A percentile compares a stretch with the other conserved stretches of the same genome.
Evolutionary conservation across 1,139 yeast species (phyloP).

Genomic region (Zygosaccharomyces sapae): DNA sequence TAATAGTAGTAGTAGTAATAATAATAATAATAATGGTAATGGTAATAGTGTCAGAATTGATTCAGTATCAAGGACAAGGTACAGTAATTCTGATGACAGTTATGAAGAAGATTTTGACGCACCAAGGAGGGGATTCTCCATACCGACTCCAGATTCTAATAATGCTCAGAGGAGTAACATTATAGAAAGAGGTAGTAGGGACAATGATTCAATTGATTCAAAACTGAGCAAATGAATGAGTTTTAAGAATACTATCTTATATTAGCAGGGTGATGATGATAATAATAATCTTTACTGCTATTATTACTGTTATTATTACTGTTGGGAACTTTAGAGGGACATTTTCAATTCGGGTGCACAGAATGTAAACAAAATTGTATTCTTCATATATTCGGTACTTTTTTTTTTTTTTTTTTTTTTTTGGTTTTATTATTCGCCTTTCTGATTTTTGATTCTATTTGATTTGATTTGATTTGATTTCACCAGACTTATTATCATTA

Average conservation of each 20-base stretch:
- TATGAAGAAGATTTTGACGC: slow-evolving; percentile 5
- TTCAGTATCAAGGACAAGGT: slow-evolving; percentile 1
- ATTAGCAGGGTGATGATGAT: background rate
- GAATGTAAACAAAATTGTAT: background rate
- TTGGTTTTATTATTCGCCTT: background rate
- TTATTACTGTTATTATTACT: background rate
- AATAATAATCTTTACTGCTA: background rate
- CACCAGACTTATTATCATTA: background rate
- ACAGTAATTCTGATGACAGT: slow-evolving; percentile 3
- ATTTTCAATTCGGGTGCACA: background rate
- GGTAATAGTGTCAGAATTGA: slow-evolving; percentile 1
- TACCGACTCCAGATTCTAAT: slow-evolving; percentile 21
- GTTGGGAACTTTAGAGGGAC: background rate
- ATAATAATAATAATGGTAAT: background rate
- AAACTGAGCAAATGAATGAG: background rate
- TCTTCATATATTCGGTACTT: background rate
- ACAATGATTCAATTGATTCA: slow-evolving; percentile 1
- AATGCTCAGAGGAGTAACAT: slow-evolving; percentile 5
- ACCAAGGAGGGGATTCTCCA: slow-evolving; percentile 11
- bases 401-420: background rate
- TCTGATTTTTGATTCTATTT: no score
- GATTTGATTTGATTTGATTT: no score
- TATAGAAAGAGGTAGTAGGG: background rate
- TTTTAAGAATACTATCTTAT: background rate
- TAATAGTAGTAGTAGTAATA: background rate